These are phyloP conservation scores for Fusarium lyarnte DNA, from an alignment of 2,329 filamentous ascomycete species.

Conservation along the genomic window DNA sequence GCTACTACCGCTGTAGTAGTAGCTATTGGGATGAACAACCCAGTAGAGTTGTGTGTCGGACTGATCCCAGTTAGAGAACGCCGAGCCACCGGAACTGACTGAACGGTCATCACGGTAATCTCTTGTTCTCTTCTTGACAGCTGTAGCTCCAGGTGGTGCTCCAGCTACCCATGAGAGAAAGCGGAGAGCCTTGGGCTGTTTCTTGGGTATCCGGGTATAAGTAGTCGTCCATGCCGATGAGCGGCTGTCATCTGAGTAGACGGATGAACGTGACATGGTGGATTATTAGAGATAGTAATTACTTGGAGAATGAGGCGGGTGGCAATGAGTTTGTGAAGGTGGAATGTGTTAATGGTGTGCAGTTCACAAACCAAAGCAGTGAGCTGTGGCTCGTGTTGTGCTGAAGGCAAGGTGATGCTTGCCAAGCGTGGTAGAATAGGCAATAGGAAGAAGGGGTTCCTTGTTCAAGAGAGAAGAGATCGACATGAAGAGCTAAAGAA, in stretches of 20 bases:
- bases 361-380: slow-evolving; percentile 25
- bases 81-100: slow-evolving; percentile 30
- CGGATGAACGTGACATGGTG: slow-evolving; percentile 32
- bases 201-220: slow-evolving; percentile 40
- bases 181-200: slow-evolving; percentile 33
- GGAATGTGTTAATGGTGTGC: slow-evolving; percentile 6
- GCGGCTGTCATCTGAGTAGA: slow-evolving; percentile 37
- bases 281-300: not conserved
- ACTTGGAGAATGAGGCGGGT: slow-evolving; percentile 26
- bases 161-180: slow-evolving; percentile 45
- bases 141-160: slow-evolving; percentile 36
- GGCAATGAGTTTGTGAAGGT: slow-evolving; percentile 3
- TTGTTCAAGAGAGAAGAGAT: slow-evolving; percentile 26
- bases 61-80: slow-evolving; percentile 34
- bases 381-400: slow-evolving; percentile 12
- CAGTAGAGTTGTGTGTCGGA: slow-evolving; percentile 41
- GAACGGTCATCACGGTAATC: slow-evolving; percentile 41
- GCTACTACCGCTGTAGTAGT: slow-evolving; percentile 29
- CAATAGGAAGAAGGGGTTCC: slow-evolving; percentile 17
- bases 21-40: slow-evolving; percentile 29
- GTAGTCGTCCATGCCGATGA: slow-evolving; percentile 41
- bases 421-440: slow-evolving; percentile 9
- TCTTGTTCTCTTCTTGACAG: slow-evolving; percentile 43
- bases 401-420: slow-evolving; percentile 11
- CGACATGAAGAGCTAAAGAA: slow-evolving; percentile 29